Conservation (phyloP, 192 early-diverging fungal genomes). For the Diversispora epigaea region DNA sequence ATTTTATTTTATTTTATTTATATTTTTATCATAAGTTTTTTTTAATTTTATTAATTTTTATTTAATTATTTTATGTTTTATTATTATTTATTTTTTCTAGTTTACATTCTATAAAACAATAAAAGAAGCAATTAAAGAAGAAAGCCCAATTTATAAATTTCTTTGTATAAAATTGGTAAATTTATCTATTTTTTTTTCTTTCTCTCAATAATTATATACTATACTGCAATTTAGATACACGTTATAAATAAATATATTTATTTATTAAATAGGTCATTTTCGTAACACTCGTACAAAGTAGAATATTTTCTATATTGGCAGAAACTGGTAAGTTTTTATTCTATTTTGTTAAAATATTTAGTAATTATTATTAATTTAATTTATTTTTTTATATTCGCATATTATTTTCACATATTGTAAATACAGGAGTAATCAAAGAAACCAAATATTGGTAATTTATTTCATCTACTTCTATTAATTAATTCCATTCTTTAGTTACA, state of each 20-base stretch:
- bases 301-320: neutral
- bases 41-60: no score
- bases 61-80: no score
- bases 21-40: neutral
- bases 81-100: neutral
- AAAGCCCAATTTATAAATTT: neutral
- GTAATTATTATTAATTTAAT: neutral
- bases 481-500: neutral
- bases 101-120: neutral
- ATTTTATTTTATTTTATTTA: no score
- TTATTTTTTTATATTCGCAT: neutral
- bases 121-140: neutral
- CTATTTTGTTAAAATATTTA: neutral
- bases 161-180: neutral
- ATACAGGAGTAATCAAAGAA: neutral
- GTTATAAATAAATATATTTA: neutral
- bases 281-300: neutral
- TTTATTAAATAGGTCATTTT: neutral
- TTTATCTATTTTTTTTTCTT: neutral
- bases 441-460: neutral
- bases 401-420: no score
- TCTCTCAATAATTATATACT: neutral
- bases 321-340: neutral
- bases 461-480: neutral
- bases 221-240: neutral